Evolutionary conservation across 768 basidiomycete genomes (phyloP).

Genomic region (Naganishia vaughanmartiniae): DNA sequence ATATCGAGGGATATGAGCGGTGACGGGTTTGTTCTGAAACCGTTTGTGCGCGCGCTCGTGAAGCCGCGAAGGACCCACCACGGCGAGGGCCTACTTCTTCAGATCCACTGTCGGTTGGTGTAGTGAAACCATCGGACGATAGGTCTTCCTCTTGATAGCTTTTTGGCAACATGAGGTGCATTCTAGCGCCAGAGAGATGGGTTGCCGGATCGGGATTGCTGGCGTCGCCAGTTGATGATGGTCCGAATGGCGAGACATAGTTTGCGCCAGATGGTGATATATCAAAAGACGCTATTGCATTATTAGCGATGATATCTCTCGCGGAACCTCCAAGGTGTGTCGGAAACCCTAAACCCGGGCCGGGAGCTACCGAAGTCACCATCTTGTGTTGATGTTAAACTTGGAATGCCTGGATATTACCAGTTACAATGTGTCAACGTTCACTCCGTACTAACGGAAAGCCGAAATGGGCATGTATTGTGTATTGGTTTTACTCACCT

Average conservation of each 20-base stretch:
- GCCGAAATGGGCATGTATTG: not conserved
- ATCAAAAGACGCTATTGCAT: not conserved
- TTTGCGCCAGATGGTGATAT: not conserved
- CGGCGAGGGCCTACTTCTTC: not conserved
- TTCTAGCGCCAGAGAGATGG: slow-evolving; percentile 24
- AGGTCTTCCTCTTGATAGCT: not conserved
- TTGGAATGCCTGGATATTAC: not conserved
- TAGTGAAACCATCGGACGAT: not conserved
- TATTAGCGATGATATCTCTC: not conserved
- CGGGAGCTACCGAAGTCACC: slow-evolving; percentile 13
- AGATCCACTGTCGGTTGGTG: not conserved
- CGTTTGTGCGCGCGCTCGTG: slow-evolving; percentile 23
- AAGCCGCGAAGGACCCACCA: not conserved
- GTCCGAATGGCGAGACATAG: not conserved
- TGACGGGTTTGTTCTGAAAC: slow-evolving; percentile 3
- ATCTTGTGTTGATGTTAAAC: not conserved
- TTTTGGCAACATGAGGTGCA: slow-evolving; percentile 22
- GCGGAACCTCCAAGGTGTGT: slow-evolving; percentile 1
- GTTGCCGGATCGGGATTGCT: slow-evolving; percentile 11
- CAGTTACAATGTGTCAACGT: not conserved
- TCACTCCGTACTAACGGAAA: not conserved
- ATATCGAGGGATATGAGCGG: slow-evolving; percentile 5
- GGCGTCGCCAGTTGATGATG: not conserved
- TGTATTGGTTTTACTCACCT: not conserved
- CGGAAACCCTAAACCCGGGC: not conserved